Evolutionary conservation across 2,329 filamentous ascomycete species (phyloP).

Genomic region (Aspergillus pseudotamarii): DNA sequence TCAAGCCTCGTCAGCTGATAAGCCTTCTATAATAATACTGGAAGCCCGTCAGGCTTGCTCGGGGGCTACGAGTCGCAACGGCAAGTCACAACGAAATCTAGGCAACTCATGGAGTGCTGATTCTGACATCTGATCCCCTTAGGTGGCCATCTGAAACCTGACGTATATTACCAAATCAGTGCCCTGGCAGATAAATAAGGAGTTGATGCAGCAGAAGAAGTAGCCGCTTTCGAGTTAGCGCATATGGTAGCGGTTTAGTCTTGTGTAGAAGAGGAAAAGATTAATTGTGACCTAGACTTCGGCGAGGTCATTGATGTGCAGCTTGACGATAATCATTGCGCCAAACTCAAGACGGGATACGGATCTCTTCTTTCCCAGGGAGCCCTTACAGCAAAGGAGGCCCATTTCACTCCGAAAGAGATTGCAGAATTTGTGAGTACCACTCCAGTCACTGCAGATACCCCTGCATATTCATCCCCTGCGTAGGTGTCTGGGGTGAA

Average conservation of each 20-base stretch:
- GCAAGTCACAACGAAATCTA: conserved; percentile 21
- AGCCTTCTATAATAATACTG: conserved; percentile 39
- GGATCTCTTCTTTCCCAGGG: conserved; percentile 31
- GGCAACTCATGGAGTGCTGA: background rate
- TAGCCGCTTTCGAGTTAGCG: conserved; percentile 44
- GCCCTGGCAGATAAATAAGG: conserved; percentile 37
- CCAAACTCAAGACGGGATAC: conserved; percentile 33
- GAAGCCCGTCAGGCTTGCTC: conserved; percentile 47
- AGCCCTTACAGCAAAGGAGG: conserved; percentile 30
- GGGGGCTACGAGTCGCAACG: conserved; percentile 48
- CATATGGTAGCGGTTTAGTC: conserved; percentile 45
- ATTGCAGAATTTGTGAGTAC: conserved; percentile 29
- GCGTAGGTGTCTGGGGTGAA: conserved; percentile 41
- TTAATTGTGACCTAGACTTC: conserved; percentile 48
- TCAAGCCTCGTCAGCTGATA: conserved; percentile 6
- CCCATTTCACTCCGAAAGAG: conserved; percentile 24
- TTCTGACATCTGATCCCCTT: background rate
- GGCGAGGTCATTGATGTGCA: conserved; percentile 45
- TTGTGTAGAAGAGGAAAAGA: conserved; percentile 43
- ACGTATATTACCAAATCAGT: conserved; percentile 42
- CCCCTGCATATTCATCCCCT: background rate
- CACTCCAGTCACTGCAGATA: background rate
- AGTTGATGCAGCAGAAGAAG: conserved; percentile 38
- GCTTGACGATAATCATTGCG: conserved; percentile 32
- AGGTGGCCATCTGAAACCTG: conserved; percentile 48